Conservation (phyloP, 441 rosid species). For the Isatis lusitanica region DNA sequence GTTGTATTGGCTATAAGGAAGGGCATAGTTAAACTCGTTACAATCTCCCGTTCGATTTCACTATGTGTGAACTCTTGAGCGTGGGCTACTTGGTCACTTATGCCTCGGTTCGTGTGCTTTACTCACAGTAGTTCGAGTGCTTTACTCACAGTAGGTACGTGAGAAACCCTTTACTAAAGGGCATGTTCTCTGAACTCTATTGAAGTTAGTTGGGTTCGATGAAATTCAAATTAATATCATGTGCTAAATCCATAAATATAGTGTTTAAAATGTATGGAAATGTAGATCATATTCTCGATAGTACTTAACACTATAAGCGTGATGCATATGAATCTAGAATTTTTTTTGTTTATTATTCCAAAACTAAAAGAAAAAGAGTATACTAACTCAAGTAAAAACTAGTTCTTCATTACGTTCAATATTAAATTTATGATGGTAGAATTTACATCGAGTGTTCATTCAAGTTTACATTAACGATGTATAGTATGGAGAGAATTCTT, state of each 20-base stretch:
- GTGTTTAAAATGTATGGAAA: neutral
- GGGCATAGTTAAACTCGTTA: too few species aligned
- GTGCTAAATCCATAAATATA: neutral
- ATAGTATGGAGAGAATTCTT: conserved; percentile 78
- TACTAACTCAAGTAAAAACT: neutral
- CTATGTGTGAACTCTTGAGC: too few species aligned
- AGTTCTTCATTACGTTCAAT: neutral
- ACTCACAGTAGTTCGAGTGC: too few species aligned
- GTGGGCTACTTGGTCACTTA: too few species aligned
- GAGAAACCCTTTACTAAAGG: neutral
- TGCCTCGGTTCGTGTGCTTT: too few species aligned
- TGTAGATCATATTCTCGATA: neutral
- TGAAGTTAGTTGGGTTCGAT: neutral
- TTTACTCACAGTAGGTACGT: too few species aligned
- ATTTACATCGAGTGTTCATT: conserved; percentile 12
- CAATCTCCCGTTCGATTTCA: too few species aligned
- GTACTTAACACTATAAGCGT: neutral
- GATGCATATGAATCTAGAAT: neutral
- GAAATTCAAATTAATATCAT: neutral
- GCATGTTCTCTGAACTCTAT: neutral
- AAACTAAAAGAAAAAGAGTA: neutral
- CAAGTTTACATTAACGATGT: neutral
- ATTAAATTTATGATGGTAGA: neutral
- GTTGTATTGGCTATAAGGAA: too few species aligned
- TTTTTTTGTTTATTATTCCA: neutral